Base-by-base conservation (phyloP, 2,329 filamentous ascomycete genomes). In the Sarocladium brachiariae region DNA sequence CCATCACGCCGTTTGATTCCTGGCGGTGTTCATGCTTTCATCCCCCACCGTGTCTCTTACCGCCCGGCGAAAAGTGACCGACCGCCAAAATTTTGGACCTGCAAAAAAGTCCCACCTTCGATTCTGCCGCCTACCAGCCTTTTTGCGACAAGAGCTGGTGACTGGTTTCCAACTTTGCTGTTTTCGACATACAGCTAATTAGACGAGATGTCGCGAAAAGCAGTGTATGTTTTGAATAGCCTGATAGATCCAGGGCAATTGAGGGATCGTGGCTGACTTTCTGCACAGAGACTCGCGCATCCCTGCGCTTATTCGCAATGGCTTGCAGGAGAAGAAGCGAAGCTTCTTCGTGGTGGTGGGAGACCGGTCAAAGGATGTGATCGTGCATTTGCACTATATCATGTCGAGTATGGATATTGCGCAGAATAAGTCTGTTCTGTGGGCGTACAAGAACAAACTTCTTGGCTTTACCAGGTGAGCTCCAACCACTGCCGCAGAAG, bases 371-470 rank as follows among this genome's bases (percentile, higher is more conserved):
- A 99, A 99, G 69, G 93, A 99, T 76, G 89, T 92, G 59, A 97
- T 99, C 65, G 91, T 97, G 58, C 84, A 96, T 65, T 78, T 79
- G 53, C 91, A 97, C 71, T 90, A 93, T 64, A 95, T 99, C 63
- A 87, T 96, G 76, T 86, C 91, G 48, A 87, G 82, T 59, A 84
- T 87, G 64, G 89, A 96, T 65, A 81, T 96, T 57, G 95, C 95
- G 71, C 83, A 95, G 68, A 73, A 73, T 73, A 97, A 97, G 69
- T 93, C 88, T 11, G 90, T 99, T 2, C 75, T 99, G 10, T 99
- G 93, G 93, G 92, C 93, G 18, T 99, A 99, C 75, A 97, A 97
- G 77, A 95, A 95, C 68, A 93, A 99, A 69, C 78, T 99, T 10
- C 75, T 99, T 27, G 91, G 90, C 47, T 97, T 97, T 66, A 95